Percentiles rank a stretch among this genome's conserved stretches.
phyloP scores from a whole-genome alignment of 768 basidiomycete genomes.

The Leccinum boreale region DNA sequence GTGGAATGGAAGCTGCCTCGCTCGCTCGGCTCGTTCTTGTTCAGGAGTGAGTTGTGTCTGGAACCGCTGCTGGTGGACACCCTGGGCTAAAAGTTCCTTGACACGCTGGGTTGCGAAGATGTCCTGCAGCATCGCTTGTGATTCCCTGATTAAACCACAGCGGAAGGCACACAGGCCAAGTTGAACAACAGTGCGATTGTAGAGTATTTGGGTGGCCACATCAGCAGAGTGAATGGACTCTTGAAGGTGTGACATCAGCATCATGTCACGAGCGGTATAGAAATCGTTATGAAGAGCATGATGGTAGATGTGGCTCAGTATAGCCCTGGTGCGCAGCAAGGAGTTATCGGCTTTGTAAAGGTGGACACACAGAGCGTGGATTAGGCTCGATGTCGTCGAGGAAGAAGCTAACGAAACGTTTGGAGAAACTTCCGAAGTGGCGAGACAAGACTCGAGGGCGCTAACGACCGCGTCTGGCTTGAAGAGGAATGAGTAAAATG shows the following conservation, averaged over 20 bases:
- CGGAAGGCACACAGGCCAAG: slow-evolving; percentile 97
- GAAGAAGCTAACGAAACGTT: slow-evolving; percentile 55
- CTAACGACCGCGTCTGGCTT: slow-evolving; percentile 92
- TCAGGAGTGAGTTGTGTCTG: slow-evolving; percentile 79
- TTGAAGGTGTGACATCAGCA: slow-evolving; percentile 98
- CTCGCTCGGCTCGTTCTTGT: slow-evolving; percentile 95
- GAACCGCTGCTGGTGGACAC: slow-evolving; percentile 90
- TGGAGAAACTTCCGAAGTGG: slow-evolving; percentile 57
- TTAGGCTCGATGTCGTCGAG: slow-evolving; percentile 65
- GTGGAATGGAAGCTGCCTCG: slow-evolving; percentile 96
- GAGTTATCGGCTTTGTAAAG: slow-evolving; percentile 92
- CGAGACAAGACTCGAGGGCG: slow-evolving; percentile 76
- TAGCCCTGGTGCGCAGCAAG: slow-evolving; percentile 90
- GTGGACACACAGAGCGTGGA: slow-evolving; percentile 86
- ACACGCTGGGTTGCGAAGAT: slow-evolving; percentile 96
- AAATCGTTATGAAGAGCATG: slow-evolving; percentile 96
- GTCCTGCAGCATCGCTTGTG: slow-evolving; percentile 88
- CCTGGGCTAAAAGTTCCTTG: slow-evolving; percentile 95
- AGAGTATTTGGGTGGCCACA: slow-evolving; percentile 94
- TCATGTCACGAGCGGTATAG: slow-evolving; percentile 95
- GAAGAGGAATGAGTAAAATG: slow-evolving; percentile 9
- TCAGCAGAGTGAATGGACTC: slow-evolving; percentile 96
- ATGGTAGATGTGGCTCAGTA: slow-evolving; percentile 97
- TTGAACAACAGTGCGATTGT: slow-evolving; percentile 97
- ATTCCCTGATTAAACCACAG: slow-evolving; percentile 89